Base-by-base conservation (phyloP, 305 asterid genomes). In the Fraxinus greggii region DNA sequence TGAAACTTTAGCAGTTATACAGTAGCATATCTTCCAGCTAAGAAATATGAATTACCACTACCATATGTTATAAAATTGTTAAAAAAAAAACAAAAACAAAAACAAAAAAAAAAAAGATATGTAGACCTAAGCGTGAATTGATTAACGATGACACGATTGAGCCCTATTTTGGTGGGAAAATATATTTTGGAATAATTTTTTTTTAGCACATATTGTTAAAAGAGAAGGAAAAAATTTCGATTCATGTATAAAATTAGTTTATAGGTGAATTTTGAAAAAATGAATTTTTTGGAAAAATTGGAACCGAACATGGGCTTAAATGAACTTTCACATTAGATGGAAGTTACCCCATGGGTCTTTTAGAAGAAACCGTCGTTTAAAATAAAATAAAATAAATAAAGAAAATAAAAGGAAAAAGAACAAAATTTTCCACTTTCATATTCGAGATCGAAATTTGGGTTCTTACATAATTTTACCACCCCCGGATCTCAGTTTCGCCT, bases 401-500 rank as follows among this genome's bases (percentile, higher is more conserved):
- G 59, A 51, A 51, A 51, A 51, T 17, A 51, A 51, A 51, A 17
- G 23, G 61, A 51, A 51, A 17, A 51, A 19, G 26, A 56, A 56
- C 4, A 19, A 21, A 56, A 7, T 28, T 72, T 36, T 40, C 59
- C n/a, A 33, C 38, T 4, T 65, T 76, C 85, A 51, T 72, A 45
- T 82, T 86, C 75, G 83, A 88, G 90, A 88, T 88, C 89, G 86
- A 82, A 70, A 40, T 15, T 70, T 32, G 72, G 75, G 76, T 42
- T n/a, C 33, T 76, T 45, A 2, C 36, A 15, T 15, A 13, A 40
- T 75, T 84, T 75, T 67, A 80, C 74, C 75, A 63, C 81, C 85
- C 54, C 40, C 74, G 1, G 91, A 85, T 89, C 86, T 82, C 86
- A 80, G 86, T 83, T 67, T 83, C 85, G 69, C n/a, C 51, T 65